These are phyloP conservation scores for Colletotrichum cuscutae DNA, from an alignment of 2,329 filamentous ascomycete species.

Conservation along the genomic window DNA sequence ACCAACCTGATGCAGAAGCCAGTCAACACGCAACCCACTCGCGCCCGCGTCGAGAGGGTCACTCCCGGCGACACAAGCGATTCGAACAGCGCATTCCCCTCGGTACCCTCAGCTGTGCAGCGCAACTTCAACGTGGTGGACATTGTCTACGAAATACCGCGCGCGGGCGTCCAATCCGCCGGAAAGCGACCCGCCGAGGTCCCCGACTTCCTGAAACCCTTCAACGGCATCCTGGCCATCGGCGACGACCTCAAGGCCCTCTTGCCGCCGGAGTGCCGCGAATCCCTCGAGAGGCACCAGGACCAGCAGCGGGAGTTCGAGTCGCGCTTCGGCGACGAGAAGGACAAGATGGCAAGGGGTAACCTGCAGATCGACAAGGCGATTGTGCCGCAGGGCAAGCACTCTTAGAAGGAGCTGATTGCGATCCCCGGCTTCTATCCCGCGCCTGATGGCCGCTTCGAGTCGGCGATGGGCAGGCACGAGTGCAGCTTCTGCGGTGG, in stretches of 20 bases:
- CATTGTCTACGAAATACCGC: conserved; percentile 62
- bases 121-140: conserved; percentile 69
- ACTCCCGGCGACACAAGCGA: conserved; percentile 45
- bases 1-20: conserved; percentile 94
- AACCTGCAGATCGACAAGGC: conserved; percentile 71
- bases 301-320: conserved; percentile 78
- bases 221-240: conserved; percentile 72
- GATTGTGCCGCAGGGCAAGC: conserved; percentile 60
- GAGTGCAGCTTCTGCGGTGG: conserved; percentile 15
- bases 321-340: conserved; percentile 77
- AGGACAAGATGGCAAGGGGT: conserved; percentile 61
- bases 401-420: conserved; percentile 17
- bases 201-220: conserved; percentile 60
- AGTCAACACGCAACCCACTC: conserved; percentile 87
- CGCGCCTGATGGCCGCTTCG: background rate
- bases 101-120: conserved; percentile 59
- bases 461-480: background rate
- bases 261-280: conserved; percentile 76
- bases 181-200: conserved; percentile 47
- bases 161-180: conserved; percentile 55
- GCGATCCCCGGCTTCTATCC: background rate
- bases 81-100: conserved; percentile 53
- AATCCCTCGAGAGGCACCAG: conserved; percentile 76
- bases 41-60: conserved; percentile 83
- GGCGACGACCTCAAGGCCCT: conserved; percentile 73